A percentile compares a stretch with the other conserved stretches of the same genome.
These are phyloP conservation scores for Fusarium protoensiforme DNA, from an alignment of 2,329 filamentous ascomycete genomes.

Conservation along the genomic window DNA sequence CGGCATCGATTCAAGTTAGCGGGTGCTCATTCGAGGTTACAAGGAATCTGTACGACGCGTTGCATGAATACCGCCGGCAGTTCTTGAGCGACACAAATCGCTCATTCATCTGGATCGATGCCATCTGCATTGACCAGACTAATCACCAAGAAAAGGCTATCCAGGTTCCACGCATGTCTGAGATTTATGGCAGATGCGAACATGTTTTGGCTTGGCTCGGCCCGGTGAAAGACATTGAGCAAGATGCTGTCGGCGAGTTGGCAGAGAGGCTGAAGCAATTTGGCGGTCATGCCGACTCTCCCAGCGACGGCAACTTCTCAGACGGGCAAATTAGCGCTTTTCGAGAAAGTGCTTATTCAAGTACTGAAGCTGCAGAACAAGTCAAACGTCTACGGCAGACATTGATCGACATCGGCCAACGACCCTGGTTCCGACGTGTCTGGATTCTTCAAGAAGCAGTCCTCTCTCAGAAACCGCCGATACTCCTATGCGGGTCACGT, in stretches of 20 bases:
- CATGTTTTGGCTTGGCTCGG: constrained; percentile 23
- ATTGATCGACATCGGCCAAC: neutral
- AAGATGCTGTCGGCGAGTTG: neutral
- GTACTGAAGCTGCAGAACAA: fast-evolving
- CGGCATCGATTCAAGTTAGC: neutral
- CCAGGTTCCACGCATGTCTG: constrained; percentile 21
- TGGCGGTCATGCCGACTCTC: fast-evolving
- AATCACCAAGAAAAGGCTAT: constrained; percentile 13
- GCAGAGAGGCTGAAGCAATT: neutral
- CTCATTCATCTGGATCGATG: constrained; percentile 11
- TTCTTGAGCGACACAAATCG: neutral
- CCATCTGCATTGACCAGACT: constrained; percentile 23
- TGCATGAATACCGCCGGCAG: neutral
- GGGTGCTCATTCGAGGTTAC: neutral
- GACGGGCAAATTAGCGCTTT: neutral
- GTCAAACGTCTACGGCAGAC: neutral
- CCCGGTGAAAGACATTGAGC: neutral
- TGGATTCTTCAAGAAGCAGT: constrained; percentile 29
- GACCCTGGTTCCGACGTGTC: constrained; percentile 19
- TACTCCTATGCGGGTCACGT: neutral
- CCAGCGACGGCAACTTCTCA: fast-evolving
- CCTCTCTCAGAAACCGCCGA: neutral
- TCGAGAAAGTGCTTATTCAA: neutral
- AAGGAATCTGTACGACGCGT: constrained; percentile 3
- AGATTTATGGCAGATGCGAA: constrained; percentile 23